Percentiles rank a stretch among this genome's conserved stretches.
These are phyloP conservation scores for Cucumis cinereus DNA, from an alignment of 306 rosid genomes.

Conservation along the genomic window DNA sequence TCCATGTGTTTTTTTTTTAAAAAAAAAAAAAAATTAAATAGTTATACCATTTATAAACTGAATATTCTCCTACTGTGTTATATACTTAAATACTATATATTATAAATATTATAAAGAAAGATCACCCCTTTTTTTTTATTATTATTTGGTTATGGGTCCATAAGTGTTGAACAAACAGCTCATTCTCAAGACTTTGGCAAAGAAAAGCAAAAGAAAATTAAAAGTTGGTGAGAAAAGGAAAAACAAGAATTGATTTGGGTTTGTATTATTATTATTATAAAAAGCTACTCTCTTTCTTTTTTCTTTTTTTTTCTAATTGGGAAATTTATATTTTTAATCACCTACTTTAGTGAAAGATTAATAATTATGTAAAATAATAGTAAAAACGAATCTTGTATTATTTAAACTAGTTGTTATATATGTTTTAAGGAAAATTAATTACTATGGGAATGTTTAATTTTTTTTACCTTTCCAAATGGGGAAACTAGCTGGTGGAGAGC, in stretches of 20 bases:
- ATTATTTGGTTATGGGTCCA: background rate
- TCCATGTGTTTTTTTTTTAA: conserved; percentile 6
- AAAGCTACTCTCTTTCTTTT: background rate
- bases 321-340: background rate
- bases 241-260: background rate
- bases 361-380: background rate
- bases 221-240: background rate
- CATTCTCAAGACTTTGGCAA: background rate
- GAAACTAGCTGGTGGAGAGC: conserved; percentile 98
- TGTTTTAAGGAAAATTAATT: background rate
- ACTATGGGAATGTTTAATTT: background rate
- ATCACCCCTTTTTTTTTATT: background rate
- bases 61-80: background rate
- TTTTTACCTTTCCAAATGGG: conserved; percentile 87
- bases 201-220: background rate
- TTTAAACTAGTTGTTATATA: background rate
- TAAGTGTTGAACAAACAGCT: background rate
- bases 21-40: too few relatives aligned
- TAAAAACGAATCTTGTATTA: background rate
- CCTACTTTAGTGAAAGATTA: background rate
- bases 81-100: background rate
- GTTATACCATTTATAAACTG: background rate
- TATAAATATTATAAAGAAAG: too few relatives aligned
- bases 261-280: background rate
- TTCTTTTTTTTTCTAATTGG: background rate